phyloP scores from a whole-genome alignment of 2,329 filamentous ascomycete genomes.

The Fusarium xyrophilum region DNA sequence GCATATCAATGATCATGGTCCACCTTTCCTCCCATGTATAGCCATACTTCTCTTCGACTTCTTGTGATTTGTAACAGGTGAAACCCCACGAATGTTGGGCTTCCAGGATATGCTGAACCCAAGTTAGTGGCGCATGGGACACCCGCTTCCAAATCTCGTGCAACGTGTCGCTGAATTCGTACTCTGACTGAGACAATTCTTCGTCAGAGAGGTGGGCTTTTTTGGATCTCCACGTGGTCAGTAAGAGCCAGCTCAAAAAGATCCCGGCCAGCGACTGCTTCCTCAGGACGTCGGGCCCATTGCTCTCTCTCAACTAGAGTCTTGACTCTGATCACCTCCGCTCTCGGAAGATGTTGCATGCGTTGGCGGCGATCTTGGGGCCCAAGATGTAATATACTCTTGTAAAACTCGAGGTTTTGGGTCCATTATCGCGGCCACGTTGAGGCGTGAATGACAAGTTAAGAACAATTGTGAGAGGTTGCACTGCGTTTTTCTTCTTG shows the following conservation, averaged over 20 bases:
- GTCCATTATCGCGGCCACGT: background rate
- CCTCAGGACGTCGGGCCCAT: background rate
- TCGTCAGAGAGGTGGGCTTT: background rate
- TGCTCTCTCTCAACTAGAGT: background rate
- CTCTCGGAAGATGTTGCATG: background rate
- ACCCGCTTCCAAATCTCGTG: conserved; percentile 13
- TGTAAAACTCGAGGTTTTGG: conserved; percentile 9
- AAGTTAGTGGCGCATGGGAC: conserved; percentile 24
- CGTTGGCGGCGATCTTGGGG: background rate
- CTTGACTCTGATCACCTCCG: background rate
- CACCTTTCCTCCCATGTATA: background rate
- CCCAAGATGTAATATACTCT: conserved; percentile 5
- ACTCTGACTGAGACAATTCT: background rate
- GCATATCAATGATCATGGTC: background rate
- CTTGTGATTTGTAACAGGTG: background rate
- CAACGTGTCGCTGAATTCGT: background rate
- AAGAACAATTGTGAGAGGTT: background rate
- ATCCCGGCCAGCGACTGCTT: conserved; percentile 2
- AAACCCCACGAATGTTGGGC: background rate
- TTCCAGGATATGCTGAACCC: conserved; percentile 19
- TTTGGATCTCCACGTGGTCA: accelerated
- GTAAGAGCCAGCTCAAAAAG: background rate
- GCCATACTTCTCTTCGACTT: background rate
- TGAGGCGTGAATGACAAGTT: background rate
- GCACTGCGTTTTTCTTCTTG: too few species aligned